A percentile compares a stretch with the other conserved stretches of the same genome.
Evolutionary conservation across 139 green algal genomes (phyloP).

Genomic region (Chlorella sorokiniana): DNA sequence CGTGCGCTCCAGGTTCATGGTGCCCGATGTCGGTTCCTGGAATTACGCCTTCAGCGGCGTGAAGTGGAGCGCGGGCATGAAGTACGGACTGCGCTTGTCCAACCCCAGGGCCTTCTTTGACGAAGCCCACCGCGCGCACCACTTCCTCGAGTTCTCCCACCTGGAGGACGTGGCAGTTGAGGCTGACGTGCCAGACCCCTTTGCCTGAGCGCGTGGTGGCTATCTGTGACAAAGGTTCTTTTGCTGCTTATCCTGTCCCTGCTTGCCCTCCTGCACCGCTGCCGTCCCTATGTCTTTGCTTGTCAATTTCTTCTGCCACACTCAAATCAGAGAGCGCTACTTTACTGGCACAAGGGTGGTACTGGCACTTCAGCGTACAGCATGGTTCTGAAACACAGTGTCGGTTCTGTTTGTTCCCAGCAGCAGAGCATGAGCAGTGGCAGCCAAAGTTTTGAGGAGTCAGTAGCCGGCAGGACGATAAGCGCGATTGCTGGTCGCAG

Average conservation of each 20-base stretch:
- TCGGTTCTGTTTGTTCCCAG: too few species aligned
- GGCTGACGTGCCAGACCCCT: slow-evolving; percentile 92
- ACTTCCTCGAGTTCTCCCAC: slow-evolving; percentile 98
- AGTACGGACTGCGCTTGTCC: slow-evolving; percentile 87
- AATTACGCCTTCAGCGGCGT: slow-evolving; percentile 99
- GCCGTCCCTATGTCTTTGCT: background rate
- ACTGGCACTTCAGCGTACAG: too few species aligned
- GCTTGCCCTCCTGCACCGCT: background rate
- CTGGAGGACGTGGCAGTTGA: slow-evolving; percentile 87
- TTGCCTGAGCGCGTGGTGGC: slow-evolving; percentile 36
- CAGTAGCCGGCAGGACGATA: too few species aligned
- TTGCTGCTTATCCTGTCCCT: background rate
- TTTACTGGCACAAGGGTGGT: too few species aligned
- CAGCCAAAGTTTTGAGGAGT: too few species aligned
- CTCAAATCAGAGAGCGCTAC: too few species aligned
- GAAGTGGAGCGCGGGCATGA: slow-evolving; percentile 72
- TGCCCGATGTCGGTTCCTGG: slow-evolving; percentile 90
- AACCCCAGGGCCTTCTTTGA: slow-evolving; percentile 97
- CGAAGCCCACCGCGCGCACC: slow-evolving; percentile 87
- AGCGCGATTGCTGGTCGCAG: too few species aligned
- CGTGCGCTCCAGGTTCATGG: slow-evolving; percentile 65
- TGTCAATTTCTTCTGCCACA: too few species aligned
- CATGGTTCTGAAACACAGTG: too few species aligned
- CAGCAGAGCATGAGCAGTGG: too few species aligned
- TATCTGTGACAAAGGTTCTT: background rate